These are phyloP conservation scores for Aspergillus glaucus DNA, from an alignment of 2,329 filamentous ascomycete genomes.

Conservation along the genomic window DNA sequence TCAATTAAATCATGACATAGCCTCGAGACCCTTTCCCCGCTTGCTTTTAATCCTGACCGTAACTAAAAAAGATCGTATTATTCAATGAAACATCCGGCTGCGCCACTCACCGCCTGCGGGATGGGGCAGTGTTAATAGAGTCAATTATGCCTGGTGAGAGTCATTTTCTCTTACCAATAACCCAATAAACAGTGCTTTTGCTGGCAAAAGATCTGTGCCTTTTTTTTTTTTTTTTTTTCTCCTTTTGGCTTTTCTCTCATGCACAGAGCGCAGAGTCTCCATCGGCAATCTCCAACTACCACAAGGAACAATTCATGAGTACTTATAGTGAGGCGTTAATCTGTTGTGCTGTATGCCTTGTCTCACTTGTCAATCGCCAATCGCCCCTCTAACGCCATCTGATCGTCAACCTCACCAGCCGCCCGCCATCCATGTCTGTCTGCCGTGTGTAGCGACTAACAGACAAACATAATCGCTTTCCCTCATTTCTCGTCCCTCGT, in stretches of 20 bases:
- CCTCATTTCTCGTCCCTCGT: neutral
- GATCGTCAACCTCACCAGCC: neutral
- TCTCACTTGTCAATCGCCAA: neutral
- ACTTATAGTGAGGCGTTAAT: neutral
- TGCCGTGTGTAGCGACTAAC: neutral
- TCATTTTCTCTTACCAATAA: neutral
- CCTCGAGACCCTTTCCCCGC: no score
- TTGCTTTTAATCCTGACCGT: no score
- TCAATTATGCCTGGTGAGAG: neutral
- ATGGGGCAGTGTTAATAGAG: no score
- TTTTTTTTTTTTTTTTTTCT: no score
- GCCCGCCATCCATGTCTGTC: no score
- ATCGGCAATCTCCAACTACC: neutral
- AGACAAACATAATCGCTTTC: neutral
- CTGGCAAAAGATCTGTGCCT: no score
- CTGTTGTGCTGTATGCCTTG: neutral
- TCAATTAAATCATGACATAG: no score
- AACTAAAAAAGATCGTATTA: no score
- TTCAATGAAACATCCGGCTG: no score
- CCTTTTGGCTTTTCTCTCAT: no score
- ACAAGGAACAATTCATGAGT: neutral
- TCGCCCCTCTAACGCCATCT: neutral
- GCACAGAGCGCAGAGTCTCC: neutral
- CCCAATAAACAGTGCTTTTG: no score
- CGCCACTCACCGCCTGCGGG: no score